These are phyloP conservation scores for Kodamaea hsintzibuensis DNA, from an alignment of 805 yeast genomes.

Conservation along the genomic window DNA sequence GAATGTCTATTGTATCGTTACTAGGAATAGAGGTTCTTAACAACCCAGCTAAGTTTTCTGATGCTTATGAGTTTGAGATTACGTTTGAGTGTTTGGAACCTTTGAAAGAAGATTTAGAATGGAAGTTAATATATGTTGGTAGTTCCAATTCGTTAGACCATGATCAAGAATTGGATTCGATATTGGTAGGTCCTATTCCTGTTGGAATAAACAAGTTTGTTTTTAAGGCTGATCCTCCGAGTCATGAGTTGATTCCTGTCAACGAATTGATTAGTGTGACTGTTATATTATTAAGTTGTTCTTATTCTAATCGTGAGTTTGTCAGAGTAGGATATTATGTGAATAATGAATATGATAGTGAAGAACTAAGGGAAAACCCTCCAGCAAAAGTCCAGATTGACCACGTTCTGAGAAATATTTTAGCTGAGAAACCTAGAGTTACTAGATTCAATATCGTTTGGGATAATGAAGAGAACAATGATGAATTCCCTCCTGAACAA, in stretches of 20 bases:
- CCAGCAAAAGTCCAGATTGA: conserved; percentile 93
- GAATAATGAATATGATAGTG: conserved; percentile 93
- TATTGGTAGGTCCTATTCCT: conserved; percentile 98
- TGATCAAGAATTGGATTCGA: conserved; percentile 94
- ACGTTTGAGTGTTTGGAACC: conserved; percentile 97
- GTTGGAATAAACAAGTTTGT: conserved; percentile 94
- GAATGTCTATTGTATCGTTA: conserved; percentile 90
- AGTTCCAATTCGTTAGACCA: conserved; percentile 92
- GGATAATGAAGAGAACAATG: conserved; percentile 74
- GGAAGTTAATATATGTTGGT: conserved; percentile 97
- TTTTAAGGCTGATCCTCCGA: conserved; percentile 94
- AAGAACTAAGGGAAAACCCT: conserved; percentile 90
- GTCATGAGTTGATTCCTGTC: conserved; percentile 94
- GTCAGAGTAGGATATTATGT: conserved; percentile 98
- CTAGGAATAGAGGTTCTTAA: conserved; percentile 89
- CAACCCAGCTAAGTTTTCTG: conserved; percentile 92
- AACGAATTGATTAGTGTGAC: conserved; percentile 94
- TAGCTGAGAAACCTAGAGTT: conserved; percentile 97
- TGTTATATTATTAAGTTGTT: conserved; percentile 87
- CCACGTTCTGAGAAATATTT: conserved; percentile 87
- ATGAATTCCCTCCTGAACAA: conserved; percentile 79
- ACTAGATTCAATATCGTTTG: conserved; percentile 96
- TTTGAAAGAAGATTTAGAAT: conserved; percentile 86
- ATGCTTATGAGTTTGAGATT: conserved; percentile 93
- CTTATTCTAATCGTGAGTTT: conserved; percentile 90